phyloP scores from a whole-genome alignment of 2,329 filamentous ascomycete species.

The Epichloe bromicola region DNA sequence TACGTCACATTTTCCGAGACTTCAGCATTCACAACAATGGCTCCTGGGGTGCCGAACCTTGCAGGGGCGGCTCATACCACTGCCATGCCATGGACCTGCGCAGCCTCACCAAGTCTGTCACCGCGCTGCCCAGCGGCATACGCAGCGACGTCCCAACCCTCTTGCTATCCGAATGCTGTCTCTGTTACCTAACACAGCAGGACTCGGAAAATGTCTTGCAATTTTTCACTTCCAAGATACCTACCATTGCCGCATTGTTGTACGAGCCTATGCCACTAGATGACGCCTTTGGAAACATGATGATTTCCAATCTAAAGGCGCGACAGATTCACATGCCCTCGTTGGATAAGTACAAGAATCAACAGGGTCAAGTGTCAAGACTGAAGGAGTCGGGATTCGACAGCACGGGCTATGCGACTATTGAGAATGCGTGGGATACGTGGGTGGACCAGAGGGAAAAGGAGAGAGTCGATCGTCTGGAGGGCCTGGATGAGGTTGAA shows the following conservation, averaged over 20 bases:
- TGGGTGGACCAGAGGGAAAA: constrained; percentile 66
- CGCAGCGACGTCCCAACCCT: constrained; percentile 58
- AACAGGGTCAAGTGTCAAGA: constrained; percentile 54
- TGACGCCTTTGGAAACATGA: constrained; percentile 80
- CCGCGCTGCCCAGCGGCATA: constrained; percentile 17
- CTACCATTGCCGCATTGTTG: constrained; percentile 47
- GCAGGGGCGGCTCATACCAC: constrained; percentile 31
- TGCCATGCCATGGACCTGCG: constrained; percentile 62
- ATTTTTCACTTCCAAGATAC: constrained; percentile 45
- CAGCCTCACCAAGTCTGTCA: constrained; percentile 25
- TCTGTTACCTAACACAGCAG: constrained; percentile 67
- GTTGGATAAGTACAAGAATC: constrained; percentile 55
- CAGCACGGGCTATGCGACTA: constrained; percentile 27
- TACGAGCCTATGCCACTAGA: constrained; percentile 83
- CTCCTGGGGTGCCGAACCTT: constrained; percentile 31
- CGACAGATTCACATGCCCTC: constrained; percentile 78
- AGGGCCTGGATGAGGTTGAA: constrained; percentile 90
- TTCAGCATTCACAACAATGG: constrained; percentile 17
- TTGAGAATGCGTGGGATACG: constrained; percentile 53
- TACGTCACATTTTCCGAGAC: constrained; percentile 27
- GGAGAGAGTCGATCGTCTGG: constrained; percentile 62
- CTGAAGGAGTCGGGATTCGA: constrained; percentile 54
- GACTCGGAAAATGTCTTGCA: constrained; percentile 51
- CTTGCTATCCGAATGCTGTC: constrained; percentile 86
- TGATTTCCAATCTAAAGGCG: constrained; percentile 78